These are phyloP conservation scores for Lactarius deliciosus DNA, from an alignment of 768 basidiomycete genomes.

Conservation along the genomic window DNA sequence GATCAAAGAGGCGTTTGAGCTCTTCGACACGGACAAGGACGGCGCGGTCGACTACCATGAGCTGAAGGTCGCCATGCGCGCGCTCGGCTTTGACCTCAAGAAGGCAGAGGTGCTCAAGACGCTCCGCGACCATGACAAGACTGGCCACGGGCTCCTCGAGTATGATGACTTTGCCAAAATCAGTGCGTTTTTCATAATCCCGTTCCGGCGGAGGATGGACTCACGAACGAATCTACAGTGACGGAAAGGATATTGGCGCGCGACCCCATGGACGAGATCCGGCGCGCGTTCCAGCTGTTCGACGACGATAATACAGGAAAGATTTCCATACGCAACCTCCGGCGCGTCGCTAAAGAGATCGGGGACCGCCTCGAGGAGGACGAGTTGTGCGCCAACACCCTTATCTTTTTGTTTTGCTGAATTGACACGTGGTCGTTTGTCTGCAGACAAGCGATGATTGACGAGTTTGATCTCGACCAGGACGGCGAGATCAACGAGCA, in stretches of 20 bases:
- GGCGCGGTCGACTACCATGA: constrained; percentile 97
- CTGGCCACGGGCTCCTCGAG: constrained; percentile 80
- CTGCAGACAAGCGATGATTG: constrained; percentile 97
- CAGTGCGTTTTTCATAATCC: constrained; percentile 51
- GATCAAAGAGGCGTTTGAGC: constrained; percentile 97
- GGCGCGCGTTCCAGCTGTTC: constrained; percentile 93
- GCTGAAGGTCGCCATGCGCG: constrained; percentile 97
- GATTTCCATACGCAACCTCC: constrained; percentile 86
- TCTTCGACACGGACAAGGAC: constrained; percentile 99
- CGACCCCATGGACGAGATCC: constrained; percentile 95
- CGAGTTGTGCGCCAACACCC: constrained; percentile 71
- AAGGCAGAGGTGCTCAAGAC: constrained; percentile 98
- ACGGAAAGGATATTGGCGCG: constrained; percentile 89
- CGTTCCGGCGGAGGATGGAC: not conserved
- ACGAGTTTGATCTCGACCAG: constrained; percentile 98
- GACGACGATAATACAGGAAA: constrained; percentile 96
- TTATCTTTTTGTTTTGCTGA: constrained; percentile 19
- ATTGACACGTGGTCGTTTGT: not conserved
- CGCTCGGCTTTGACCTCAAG: constrained; percentile 96
- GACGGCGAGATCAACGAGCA: constrained; percentile 97
- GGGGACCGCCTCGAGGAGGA: constrained; percentile 95
- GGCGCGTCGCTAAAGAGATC: constrained; percentile 94
- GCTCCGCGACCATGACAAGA: constrained; percentile 86
- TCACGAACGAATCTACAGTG: constrained; percentile 55
- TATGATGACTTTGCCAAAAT: constrained; percentile 94